A percentile compares a stretch with the other conserved stretches of the same genome.
Evolutionary conservation across 495 filamentous ascomycete species (phyloP).

Genomic region (Penicillium antarcticum): DNA sequence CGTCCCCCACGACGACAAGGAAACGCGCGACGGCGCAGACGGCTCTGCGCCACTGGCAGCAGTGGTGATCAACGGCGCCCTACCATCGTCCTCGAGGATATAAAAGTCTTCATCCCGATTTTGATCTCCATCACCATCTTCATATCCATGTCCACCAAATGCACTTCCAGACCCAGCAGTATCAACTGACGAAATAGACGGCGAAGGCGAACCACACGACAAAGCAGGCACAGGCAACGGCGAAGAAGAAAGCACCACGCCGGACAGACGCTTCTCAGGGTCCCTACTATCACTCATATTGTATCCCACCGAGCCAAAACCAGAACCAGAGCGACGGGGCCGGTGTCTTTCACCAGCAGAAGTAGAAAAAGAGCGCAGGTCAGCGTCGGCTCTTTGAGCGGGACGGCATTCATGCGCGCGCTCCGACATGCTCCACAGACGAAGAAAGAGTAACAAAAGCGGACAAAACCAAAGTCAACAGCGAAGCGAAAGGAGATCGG

Average conservation of each 20-base stretch:
- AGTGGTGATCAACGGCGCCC: slow-evolving; percentile 18
- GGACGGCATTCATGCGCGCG: background rate
- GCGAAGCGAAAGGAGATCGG: too few species aligned
- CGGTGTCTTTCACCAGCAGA: background rate
- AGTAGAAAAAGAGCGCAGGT: background rate
- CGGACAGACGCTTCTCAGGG: slow-evolving; percentile 7
- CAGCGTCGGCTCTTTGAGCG: background rate
- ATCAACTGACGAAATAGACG: slow-evolving; percentile 22
- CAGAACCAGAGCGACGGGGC: background rate
- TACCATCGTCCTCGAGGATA: slow-evolving; percentile 23
- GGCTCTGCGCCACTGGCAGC: background rate
- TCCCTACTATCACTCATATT: background rate
- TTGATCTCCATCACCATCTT: too few species aligned
- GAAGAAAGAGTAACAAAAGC: background rate
- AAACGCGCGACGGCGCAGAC: slow-evolving; percentile 6
- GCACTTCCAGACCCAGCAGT: slow-evolving; percentile 7
- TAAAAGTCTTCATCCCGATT: slow-evolving; percentile 4
- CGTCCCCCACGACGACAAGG: slow-evolving; percentile 22
- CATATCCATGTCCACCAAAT: too few species aligned
- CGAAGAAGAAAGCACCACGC: slow-evolving; percentile 17
- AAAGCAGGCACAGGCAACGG: slow-evolving; percentile 15
- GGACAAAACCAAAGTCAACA: too few species aligned
- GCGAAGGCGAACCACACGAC: slow-evolving; percentile 20
- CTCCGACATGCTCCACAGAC: slow-evolving; percentile 27
- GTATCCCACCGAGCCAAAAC: too few species aligned